A percentile compares a stretch with the other conserved stretches of the same genome.
These are phyloP conservation scores for Xylariaceae sp. DNA, from an alignment of 2,329 filamentous ascomycete species.

Conservation along the genomic window DNA sequence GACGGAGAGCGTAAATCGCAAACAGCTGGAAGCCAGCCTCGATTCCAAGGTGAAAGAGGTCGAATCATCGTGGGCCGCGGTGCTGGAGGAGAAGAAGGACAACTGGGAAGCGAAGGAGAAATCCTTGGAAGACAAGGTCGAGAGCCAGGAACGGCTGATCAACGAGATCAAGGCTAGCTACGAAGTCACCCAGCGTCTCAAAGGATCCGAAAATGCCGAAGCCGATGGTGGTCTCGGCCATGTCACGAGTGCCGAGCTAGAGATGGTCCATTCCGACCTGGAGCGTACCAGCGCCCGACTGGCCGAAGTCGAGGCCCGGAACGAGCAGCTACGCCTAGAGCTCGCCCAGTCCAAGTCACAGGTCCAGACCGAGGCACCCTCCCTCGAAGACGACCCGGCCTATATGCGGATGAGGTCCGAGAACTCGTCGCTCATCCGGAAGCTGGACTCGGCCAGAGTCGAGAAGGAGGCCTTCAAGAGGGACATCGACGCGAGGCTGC, in stretches of 20 bases:
- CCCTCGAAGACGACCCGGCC: constrained; percentile 80
- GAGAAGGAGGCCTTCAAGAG: constrained; percentile 79
- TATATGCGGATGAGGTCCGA: constrained; percentile 87
- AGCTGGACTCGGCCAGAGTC: constrained; percentile 75
- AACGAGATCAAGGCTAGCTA: constrained; percentile 97
- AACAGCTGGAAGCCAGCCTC: constrained; percentile 69
- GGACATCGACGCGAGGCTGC: constrained; percentile 67
- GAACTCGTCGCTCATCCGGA: constrained; percentile 85
- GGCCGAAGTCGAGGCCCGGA: constrained; percentile 86
- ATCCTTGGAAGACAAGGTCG: constrained; percentile 83
- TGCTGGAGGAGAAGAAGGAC: constrained; percentile 86
- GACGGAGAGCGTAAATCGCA: constrained; percentile 65
- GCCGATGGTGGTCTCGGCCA: constrained; percentile 52
- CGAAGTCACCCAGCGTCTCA: constrained; percentile 88
- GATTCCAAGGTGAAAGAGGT: constrained; percentile 83
- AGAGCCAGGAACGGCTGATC: constrained; percentile 85
- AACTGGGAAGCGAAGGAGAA: constrained; percentile 96
- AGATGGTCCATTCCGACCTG: constrained; percentile 86
- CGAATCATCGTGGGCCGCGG: constrained; percentile 82
- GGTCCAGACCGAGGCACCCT: constrained; percentile 53
- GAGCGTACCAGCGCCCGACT: constrained; percentile 83
- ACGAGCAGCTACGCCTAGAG: constrained; percentile 87
- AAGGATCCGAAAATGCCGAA: constrained; percentile 61
- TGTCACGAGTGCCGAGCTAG: constrained; percentile 82
- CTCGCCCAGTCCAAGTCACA: constrained; percentile 83